Evolutionary conservation across 176 grass and related monocot species (phyloP).

Genomic region (Pontederia paniculata): DNA sequence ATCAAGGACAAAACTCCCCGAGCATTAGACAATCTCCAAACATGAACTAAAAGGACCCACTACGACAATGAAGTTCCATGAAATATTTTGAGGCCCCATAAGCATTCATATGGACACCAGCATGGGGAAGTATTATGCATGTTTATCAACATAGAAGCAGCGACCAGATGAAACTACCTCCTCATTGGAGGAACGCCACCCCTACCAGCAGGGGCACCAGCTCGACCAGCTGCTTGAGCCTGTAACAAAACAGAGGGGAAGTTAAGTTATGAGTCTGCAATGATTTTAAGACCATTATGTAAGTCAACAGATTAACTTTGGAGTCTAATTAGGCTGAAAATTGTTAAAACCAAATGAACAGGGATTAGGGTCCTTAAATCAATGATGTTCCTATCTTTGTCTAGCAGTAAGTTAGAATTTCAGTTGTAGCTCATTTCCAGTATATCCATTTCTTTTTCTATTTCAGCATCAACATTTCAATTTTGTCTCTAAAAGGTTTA

Average conservation of each 20-base stretch:
- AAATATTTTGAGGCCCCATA: background rate
- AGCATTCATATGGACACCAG: background rate
- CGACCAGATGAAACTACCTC: background rate
- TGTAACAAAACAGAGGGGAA: background rate
- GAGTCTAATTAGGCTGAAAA: too few species aligned
- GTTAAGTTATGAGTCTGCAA: background rate
- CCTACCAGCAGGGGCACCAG: background rate
- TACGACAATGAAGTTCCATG: background rate
- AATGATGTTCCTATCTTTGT: too few species aligned
- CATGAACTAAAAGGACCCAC: too few species aligned
- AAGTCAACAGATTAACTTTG: background rate
- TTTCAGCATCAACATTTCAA: too few species aligned
- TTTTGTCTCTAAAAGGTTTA: too few species aligned
- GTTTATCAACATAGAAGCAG: background rate
- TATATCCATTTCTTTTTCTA: too few species aligned
- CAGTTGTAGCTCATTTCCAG: too few species aligned
- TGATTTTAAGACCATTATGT: background rate
- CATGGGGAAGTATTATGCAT: background rate
- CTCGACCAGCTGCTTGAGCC: conserved; percentile 3
- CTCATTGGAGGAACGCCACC: background rate
- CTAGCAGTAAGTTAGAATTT: too few species aligned
- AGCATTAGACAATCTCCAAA: too few species aligned
- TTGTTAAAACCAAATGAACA: too few species aligned
- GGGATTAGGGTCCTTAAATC: too few species aligned
- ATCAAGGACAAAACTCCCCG: background rate